Base-by-base conservation (phyloP, 192 early-diverging fungal species). In the Coemansia sp. region DNA sequence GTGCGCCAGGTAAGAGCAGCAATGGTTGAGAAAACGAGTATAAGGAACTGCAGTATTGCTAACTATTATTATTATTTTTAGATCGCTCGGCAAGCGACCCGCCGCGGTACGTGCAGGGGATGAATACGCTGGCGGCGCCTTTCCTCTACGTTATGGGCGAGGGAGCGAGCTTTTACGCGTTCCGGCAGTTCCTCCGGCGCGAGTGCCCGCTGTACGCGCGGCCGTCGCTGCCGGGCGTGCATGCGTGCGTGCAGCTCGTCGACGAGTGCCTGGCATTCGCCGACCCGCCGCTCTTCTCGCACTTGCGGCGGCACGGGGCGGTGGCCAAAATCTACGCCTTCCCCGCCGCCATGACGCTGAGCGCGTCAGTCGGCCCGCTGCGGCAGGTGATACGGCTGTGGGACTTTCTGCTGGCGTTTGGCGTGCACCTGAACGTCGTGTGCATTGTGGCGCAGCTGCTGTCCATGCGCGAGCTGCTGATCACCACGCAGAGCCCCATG, bases 191-290 rank as follows among this genome's bases (percentile, higher is more conserved):
- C 69, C 90, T 98, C 62, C 91, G 90, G 70, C 86, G 90, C 68
- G 88, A 91, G 61, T 97, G 95, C 68, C 97, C 97, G 18, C 78
- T 97, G 31, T 98, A 98, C 78, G 95, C 96, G 40, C 94, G 95
- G 67, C 93, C 95, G 8, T 90, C 91, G 8, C 83, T 96, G 12
- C 89, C 91, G 61, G 96, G 96, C 24, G 95, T 93, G 47, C 95
- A 97, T 70, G 95, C 93, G 57, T 95, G 94, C 15, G 83, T 94
- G 68, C 92, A 92, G 84, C 88, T 98, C 50, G 74, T 97, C 12
- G 94, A 96, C 78, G 81, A 87, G 68, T 95, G 94, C 70, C 78
- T 98, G 11, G 76, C 88, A 60, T 76, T 87, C 39, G 79, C 92
- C 24, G 95, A 98, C 79, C 87, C 89, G 0, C 70, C 75, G 62